Percentiles rank a stretch among this genome's conserved stretches.
Evolutionary conservation across 2,329 filamentous ascomycete genomes (phyloP).

Genomic region (Phialocephala sp.): DNA sequence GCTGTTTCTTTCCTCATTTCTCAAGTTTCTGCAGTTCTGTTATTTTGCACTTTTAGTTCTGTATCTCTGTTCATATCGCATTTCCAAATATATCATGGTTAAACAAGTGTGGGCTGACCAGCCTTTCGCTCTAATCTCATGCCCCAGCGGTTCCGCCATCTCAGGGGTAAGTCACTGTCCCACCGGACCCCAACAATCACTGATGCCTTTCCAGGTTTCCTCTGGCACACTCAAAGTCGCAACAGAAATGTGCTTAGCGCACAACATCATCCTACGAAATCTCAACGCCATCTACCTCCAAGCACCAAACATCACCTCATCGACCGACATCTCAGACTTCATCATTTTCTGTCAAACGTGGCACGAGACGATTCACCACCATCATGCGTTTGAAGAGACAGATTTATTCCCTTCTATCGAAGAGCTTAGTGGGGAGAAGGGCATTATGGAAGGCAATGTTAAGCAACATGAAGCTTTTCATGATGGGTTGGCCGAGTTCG

Average conservation of each 20-base stretch:
- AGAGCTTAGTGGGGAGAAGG: constrained; percentile 4
- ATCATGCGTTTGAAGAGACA: constrained; percentile 48
- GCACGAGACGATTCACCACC: constrained; percentile 42
- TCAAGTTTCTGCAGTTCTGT: background rate
- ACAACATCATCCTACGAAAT: constrained; percentile 47
- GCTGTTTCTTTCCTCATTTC: background rate
- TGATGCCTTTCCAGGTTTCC: constrained; percentile 13
- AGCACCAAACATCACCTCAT: constrained; percentile 43
- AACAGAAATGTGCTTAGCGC: constrained; percentile 42
- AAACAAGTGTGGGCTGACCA: constrained; percentile 27
- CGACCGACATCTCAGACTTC: constrained; percentile 44
- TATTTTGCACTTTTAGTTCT: background rate
- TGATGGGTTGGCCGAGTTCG: constrained; percentile 10
- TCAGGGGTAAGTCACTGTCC: constrained; percentile 2
- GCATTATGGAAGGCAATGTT: constrained; percentile 17
- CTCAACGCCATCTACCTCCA: constrained; percentile 41
- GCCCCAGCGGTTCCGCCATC: constrained; percentile 9
- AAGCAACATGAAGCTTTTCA: constrained; percentile 19
- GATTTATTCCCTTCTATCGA: constrained; percentile 47
- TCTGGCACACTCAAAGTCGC: constrained; percentile 32
- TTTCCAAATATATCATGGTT: constrained; percentile 13
- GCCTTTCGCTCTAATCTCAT: constrained; percentile 23
- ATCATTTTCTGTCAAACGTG: constrained; percentile 19
- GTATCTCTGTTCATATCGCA: background rate
- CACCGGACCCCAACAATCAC: background rate